Evolutionary conservation across 202 grass and related monocot species (phyloP), one percentile per base, ranked within the genome.

Genomic region (Setaria viridis): DNA sequence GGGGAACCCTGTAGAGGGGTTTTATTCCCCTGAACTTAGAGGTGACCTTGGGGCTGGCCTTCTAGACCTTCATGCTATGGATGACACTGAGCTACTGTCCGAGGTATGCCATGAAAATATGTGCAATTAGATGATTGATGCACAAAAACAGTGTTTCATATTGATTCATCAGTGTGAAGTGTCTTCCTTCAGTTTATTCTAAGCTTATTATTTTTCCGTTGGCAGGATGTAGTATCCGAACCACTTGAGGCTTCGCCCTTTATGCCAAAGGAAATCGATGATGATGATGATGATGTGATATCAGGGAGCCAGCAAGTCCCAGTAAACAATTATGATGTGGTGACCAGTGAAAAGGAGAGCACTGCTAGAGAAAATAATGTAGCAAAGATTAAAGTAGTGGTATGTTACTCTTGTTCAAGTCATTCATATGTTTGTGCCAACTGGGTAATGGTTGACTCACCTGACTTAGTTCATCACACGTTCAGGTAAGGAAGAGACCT

Each of bases 331-430:
- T 93, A 90, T 79, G 78, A 80, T 81, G 54, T 79, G 72, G 64
- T 62, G 77, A 89, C 84, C 13, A 88, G 71, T 83, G 94, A 99
- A 67, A 99, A 89, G 60, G 94, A 99, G 29, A 87, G 62, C 68
- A 86, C 58, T 15, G 34, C 82, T 41, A 89, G 91, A 82, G 94
- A 95, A 90, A 94, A 89, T 80, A 96, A 94, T 91, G 94, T 99
- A 55, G 97, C 97, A 47, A 99, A 99, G 85, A 99, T 99, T 84
- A 97, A 99, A 99, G 97, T 93, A 70, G 93, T 99, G 91, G 97
- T 99, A 96, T 74, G 94, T 77, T 63, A 45, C 80, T 77, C 39
- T 59, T 12, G 85, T 77, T 62, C n/a, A 88, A 33, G 82, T 60
- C 4, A 72, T 43, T 49, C 25, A 35, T 80, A 69, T 56, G 34